phyloP scores from a whole-genome alignment of 768 basidiomycete genomes.

The Trametes cubensis region DNA sequence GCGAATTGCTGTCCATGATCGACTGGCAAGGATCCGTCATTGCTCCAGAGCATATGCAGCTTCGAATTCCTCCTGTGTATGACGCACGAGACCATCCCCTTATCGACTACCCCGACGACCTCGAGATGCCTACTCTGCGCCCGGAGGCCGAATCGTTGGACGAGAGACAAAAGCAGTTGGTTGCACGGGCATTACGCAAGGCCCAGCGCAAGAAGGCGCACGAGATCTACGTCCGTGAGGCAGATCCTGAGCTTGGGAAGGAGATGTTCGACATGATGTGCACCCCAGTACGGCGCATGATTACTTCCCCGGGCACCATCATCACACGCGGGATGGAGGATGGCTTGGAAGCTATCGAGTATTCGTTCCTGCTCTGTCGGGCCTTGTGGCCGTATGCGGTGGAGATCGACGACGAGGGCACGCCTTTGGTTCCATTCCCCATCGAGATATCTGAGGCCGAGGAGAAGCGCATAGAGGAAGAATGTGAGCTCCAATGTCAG shows the following conservation, averaged over 20 bases:
- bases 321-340: not conserved
- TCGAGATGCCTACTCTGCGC: not conserved
- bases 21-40: slow-evolving; percentile 25
- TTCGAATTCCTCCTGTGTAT: slow-evolving; percentile 2
- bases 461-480: slow-evolving; percentile 1
- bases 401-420: slow-evolving; percentile 4
- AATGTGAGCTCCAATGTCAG: not conserved
- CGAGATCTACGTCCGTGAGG: slow-evolving; percentile 4
- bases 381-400: not conserved
- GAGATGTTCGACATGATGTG: slow-evolving; percentile 1
- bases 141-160: slow-evolving; percentile 1
- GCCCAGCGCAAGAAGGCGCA: slow-evolving; percentile 8
- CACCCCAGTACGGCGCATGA: not conserved
- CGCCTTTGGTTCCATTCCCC: not conserved
- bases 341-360: not conserved
- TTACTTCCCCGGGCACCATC: not conserved
- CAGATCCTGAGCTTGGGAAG: slow-evolving; percentile 9
- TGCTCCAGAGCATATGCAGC: not conserved
- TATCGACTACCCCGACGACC: not conserved
- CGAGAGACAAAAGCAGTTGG: not conserved
- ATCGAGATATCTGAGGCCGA: slow-evolving; percentile 6
- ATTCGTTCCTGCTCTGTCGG: not conserved
- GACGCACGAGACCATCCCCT: not conserved
- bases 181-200: not conserved
- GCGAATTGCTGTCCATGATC: slow-evolving; percentile 21